Evolutionary conservation across 2,329 filamentous ascomycete species (phyloP), one percentile per base, ranked within the genome.

Genomic region (Neospermospora avenae): DNA sequence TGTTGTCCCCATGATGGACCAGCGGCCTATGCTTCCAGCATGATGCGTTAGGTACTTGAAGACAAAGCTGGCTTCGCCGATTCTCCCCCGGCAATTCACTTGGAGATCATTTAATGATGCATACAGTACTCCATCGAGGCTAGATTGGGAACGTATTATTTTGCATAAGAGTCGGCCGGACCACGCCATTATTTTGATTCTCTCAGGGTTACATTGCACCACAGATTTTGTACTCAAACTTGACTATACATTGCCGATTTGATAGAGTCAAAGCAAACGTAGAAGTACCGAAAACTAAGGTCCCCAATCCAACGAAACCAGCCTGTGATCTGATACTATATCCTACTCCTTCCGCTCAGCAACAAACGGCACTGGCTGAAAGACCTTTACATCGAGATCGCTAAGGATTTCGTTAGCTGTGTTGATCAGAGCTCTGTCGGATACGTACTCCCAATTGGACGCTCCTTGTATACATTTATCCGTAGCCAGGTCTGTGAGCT

Each of bases 401-500:
- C 31, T 53, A 22, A 53, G 31, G 31, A 53, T 18, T 53, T 53
- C 31, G 31, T 35, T 53, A 53, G 49, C 49, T 37, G 31, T 53
- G 28, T 53, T 39, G 13, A 53, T 53, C 7, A 53, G 31, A 2
- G 49, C 14, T 53, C 28, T 18, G 16, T 53, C 20, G n/a, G 16
- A 53, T 31, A 53, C 18, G 31, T 24, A 53, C 49, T 53, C 49
- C 49, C 4, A 53, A 37, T 31, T 53, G 20, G 31, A 37, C 22
- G 31, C 7, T 48, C 3, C 37, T 45, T 39, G 56, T 59, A 62
- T 52, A 52, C 35, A 20, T 46, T 62, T 34, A 14, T 58, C 51
- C 35, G 34, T 59, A 56, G 51, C 41, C 51, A 51, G 34, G 52
- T 59, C 59, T 62, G 51, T 61, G 37, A 61, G 59, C 51, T 60